Conservation (phyloP, 257 asterid species). For the Solanum pimpinellifolium region DNA sequence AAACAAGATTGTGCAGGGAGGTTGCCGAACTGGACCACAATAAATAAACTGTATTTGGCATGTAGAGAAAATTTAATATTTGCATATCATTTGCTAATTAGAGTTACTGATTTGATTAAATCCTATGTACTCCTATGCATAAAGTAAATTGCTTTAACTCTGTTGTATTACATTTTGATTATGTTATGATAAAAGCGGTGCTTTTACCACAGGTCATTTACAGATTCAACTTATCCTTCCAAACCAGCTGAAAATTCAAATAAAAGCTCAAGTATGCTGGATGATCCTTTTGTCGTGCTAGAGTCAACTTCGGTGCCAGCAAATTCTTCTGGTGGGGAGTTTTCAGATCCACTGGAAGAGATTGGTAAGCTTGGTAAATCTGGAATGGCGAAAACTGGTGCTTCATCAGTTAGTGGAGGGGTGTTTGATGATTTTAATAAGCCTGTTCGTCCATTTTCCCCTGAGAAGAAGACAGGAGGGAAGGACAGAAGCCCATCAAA, state of each 20-base stretch:
- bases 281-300: conserved; percentile 67
- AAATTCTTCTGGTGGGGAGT: conserved; percentile 34
- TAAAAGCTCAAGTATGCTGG: conserved; percentile 25
- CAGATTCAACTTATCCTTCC: conserved; percentile 55
- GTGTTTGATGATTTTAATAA: conserved; percentile 67
- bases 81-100: not conserved
- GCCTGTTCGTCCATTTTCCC: conserved; percentile 42
- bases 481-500: conserved; percentile 48
- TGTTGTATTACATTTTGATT: not conserved
- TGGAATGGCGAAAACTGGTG: conserved; percentile 42
- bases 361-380: conserved; percentile 48
- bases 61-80: not conserved
- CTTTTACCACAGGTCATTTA: conserved; percentile 38
- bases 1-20: not conserved
- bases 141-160: not conserved
- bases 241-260: conserved; percentile 40
- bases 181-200: not conserved
- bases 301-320: conserved; percentile 43
- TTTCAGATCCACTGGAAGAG: conserved; percentile 66
- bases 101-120: not conserved
- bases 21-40: not conserved
- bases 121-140: not conserved
- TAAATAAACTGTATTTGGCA: not conserved
- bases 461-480: conserved; percentile 39
- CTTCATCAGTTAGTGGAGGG: conserved; percentile 46